Evolutionary conservation across 2,329 filamentous ascomycete species (phyloP), one percentile per base, ranked within the genome.

Genomic region (Tolypocladium amazonense): DNA sequence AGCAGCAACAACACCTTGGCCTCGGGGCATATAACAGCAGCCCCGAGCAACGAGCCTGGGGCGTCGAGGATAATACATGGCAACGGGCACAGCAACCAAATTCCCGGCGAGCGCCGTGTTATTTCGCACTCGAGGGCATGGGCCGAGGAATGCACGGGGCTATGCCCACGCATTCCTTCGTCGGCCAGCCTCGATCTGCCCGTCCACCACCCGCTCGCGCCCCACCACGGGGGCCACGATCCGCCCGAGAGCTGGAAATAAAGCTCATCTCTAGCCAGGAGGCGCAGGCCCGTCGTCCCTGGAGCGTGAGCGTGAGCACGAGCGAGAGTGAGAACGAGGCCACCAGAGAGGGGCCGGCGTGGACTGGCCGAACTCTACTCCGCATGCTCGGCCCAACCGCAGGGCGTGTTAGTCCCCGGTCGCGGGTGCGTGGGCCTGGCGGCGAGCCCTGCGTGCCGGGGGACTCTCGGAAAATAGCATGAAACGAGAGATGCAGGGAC

Each of bases 141-240:
- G 58, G 58, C 41, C 20, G 55, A 57, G 58, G 58, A 60, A 60
- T 60, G 58, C 58, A 45, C 45, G 58, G 58, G 43, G 58, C 39
- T 57, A 38, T 43, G 58, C 23, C 41, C 35, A 54, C 38, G 37
- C 58, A 60, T 60, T 60, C 58, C 58, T 56, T 56, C 55, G 58
- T 30, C 58, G 53, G 39, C 35, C 56, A 58, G 56, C 14, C 47
- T 27, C 57, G 57, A 58, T 52, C 43, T 58, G 37, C 25, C 55
- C 23, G 14, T 33, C 50, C 18, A 50, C 47, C 37, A 27, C n/a
- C 11, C 18, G 45, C 33, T 12, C 18, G 23, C 33, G 47, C 25
- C 39, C 57, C 57, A 58, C 57, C 53, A 27, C 57, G 57, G 50
- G 45, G 56, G 56, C 56, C 56, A 35, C 39, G 50, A 33, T 53